Conservation (phyloP, 805 yeast genomes). For the Candida khao-thaluensis region DNA sequence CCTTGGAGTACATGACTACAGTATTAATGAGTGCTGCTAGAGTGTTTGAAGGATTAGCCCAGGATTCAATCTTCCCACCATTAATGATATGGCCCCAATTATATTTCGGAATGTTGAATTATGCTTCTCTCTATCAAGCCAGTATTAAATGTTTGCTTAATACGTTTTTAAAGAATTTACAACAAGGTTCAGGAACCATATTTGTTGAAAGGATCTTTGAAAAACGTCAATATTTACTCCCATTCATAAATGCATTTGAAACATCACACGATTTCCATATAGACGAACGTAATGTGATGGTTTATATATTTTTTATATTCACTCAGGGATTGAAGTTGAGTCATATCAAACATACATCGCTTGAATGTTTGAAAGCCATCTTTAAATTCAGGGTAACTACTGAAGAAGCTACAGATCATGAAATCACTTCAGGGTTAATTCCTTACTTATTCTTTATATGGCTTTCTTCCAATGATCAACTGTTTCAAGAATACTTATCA, state of each 20-base stretch:
- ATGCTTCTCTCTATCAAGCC: conserved; percentile 32
- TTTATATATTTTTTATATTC: conserved; percentile 45
- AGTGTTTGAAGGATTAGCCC: conserved; percentile 48
- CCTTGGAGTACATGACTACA: conserved; percentile 35
- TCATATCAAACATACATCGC: conserved; percentile 50
- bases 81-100: conserved; percentile 49
- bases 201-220: conserved; percentile 29
- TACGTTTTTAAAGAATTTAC: conserved; percentile 25
- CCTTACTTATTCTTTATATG: conserved; percentile 35
- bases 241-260: conserved; percentile 45
- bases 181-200: conserved; percentile 20
- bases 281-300: conserved; percentile 48
- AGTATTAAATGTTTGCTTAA: conserved; percentile 30
- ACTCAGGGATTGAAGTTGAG: conserved; percentile 61
- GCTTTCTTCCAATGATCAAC: conserved; percentile 25
- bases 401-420: conserved; percentile 13
- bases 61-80: conserved; percentile 45
- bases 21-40: conserved; percentile 39
- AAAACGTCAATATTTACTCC: conserved; percentile 39
- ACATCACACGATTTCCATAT: conserved; percentile 35
- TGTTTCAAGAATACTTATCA: conserved; percentile 23
- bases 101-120: conserved; percentile 29
- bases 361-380: conserved; percentile 43
- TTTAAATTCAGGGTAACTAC: conserved; percentile 45
- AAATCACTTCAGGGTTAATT: conserved; percentile 14